Percentiles rank a stretch among this genome's conserved stretches.
Conservation (phyloP, 116 monocot genomes). For the Papilionanthe hybrid region DNA sequence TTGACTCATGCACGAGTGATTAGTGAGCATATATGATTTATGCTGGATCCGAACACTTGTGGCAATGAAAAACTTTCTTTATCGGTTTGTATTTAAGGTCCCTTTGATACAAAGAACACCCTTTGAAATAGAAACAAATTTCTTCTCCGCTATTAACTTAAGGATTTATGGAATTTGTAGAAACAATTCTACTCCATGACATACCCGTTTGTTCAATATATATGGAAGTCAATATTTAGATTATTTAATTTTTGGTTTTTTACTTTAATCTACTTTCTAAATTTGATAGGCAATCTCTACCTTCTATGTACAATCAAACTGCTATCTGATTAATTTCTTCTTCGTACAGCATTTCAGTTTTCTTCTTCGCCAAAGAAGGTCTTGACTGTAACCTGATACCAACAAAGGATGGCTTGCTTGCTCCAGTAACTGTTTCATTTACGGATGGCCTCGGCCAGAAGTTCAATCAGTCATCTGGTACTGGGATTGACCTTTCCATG, state of each 20-base stretch:
- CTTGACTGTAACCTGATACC: conserved; percentile 49
- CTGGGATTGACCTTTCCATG: conserved; percentile 66
- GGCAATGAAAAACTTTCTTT: too few relatives aligned
- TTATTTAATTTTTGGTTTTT: too few relatives aligned
- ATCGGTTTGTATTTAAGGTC: background rate
- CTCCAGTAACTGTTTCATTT: conserved; percentile 67
- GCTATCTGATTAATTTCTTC: background rate
- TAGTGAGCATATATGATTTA: too few relatives aligned
- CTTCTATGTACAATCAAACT: background rate
- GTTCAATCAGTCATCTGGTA: conserved; percentile 74
- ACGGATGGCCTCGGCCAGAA: conserved; percentile 81
- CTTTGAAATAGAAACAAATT: background rate
- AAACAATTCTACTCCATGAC: background rate
- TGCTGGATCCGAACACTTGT: too few relatives aligned
- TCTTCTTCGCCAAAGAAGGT: conserved; percentile 91
- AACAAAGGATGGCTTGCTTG: conserved; percentile 42
- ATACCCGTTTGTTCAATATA: background rate
- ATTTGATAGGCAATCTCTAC: background rate
- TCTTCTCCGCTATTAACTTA: background rate
- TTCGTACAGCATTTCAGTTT: conserved; percentile 65
- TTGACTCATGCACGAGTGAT: too few relatives aligned
- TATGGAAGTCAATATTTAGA: too few relatives aligned
- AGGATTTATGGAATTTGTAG: background rate
- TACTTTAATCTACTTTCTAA: too few relatives aligned
- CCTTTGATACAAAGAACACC: background rate